Evolutionary conservation across 108 stramenopile species (phyloP), one percentile per base, ranked within the genome.

Genomic region (Ochromonas danica): DNA sequence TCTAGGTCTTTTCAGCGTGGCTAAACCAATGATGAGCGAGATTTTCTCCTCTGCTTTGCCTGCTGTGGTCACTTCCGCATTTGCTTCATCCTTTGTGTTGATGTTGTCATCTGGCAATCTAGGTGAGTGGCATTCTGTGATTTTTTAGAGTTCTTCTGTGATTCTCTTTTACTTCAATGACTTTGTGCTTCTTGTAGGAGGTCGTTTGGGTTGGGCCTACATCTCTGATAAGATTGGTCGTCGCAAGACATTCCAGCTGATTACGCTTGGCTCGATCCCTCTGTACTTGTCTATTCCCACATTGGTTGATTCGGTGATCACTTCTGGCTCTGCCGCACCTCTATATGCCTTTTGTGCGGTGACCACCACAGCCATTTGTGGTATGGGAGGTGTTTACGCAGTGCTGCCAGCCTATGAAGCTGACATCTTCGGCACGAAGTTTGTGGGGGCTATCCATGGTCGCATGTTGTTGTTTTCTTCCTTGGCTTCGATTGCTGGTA

Each of bases 1-100:
- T 1, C 60, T 93, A 25, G 91, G 91, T 0, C 84, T 93, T 0
- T 77, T 94, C 70, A 90, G 91, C 10, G 85, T 87, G 28, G 90
- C 90, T 57, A 94, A 92, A 81, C 86, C 91, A 33, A 91, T 93
- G 88, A 91, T 94, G 78, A 88, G 89, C 27, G 93, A 94, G 72
- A 85, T 91, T 36, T 92, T 91, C 81, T 90, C 88, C 38, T 82
- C 86, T 28, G 80, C 91, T 1, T 83, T 91, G 51, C 91, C 93
- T 33, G 74, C 79, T 31, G 75, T 94, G 70, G 92, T 94, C 60
- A 75, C 72, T 75, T 75, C 85, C 10, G 78, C 81, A 0, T 85
- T 85, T 62, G 85, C 85, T 25, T 71, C 83, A 0, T 39, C 38
- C 22, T 85, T 84, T 79, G 81, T 85, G 0, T 81, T 82, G 83